Percentiles rank a stretch among this genome's conserved stretches.
Evolutionary conservation across 2,329 filamentous ascomycete genomes (phyloP).

Genomic region (Fonsecaea pugnacius): DNA sequence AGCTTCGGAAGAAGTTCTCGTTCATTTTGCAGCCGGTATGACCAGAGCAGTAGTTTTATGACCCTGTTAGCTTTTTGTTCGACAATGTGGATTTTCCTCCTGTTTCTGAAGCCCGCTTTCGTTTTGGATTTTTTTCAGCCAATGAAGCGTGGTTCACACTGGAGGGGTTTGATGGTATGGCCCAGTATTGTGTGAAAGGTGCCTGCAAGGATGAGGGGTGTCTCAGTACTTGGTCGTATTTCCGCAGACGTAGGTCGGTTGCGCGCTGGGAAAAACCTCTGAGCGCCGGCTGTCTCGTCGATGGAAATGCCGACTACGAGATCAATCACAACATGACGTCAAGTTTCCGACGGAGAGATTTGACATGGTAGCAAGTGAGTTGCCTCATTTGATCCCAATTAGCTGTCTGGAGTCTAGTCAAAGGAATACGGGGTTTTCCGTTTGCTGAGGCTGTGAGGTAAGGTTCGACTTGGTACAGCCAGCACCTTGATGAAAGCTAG

Average conservation of each 20-base stretch:
- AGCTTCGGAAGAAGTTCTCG: neutral
- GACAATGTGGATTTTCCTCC: neutral
- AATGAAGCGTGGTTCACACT: neutral
- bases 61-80: neutral
- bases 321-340: neutral
- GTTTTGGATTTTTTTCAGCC: neutral
- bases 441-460: neutral
- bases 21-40: conserved; percentile 1
- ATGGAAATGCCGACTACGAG: neutral
- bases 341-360: neutral
- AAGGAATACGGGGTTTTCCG: neutral
- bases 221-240: neutral
- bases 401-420: neutral
- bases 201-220: neutral
- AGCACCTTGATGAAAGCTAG: neutral
- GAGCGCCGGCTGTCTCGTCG: neutral
- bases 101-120: neutral
- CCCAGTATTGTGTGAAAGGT: neutral
- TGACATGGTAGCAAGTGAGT: neutral
- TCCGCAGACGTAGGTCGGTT: neutral
- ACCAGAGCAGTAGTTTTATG: neutral
- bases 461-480: neutral
- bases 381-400: neutral
- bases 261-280: neutral
- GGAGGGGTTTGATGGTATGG: neutral